Conservation (phyloP, 1,139 yeast genomes). For the Pichia sp. region DNA sequence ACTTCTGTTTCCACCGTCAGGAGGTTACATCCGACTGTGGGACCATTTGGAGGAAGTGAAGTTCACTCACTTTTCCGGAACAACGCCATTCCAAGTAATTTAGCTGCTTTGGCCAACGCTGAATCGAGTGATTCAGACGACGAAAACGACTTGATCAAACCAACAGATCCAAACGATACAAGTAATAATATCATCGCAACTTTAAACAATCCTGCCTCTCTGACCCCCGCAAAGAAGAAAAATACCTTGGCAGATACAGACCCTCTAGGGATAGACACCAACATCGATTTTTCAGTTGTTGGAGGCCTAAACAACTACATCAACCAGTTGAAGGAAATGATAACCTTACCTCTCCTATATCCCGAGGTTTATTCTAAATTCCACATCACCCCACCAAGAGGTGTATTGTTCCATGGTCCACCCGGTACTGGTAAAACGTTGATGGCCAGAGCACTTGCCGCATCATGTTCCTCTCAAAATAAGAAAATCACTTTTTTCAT, state of each 20-base stretch:
- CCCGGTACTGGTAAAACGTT: constrained; percentile 99
- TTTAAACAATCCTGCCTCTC: constrained; percentile 18
- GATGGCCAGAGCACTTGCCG: constrained; percentile 96
- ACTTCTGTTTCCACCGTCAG: constrained; percentile 35
- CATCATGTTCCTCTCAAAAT: constrained; percentile 80
- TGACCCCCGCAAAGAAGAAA: constrained; percentile 42
- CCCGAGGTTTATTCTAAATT: constrained; percentile 92
- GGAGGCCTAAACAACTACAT: constrained; percentile 93
- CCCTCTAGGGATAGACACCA: constrained; percentile 90
- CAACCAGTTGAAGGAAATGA: constrained; percentile 89
- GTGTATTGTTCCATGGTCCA: constrained; percentile 97
- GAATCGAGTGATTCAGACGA: constrained; percentile 35
- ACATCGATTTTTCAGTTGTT: constrained; percentile 82
- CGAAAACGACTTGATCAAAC: constrained; percentile 37
- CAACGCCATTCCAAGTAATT: constrained; percentile 47
- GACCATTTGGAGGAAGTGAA: constrained; percentile 95
- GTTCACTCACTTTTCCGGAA: constrained; percentile 67
- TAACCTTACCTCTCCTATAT: constrained; percentile 82
- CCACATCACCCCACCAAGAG: constrained; percentile 93
- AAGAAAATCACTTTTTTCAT: constrained; percentile 90
- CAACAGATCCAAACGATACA: constrained; percentile 31
- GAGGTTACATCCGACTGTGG: constrained; percentile 87
- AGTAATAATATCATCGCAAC: constrained; percentile 22
- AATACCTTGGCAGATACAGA: constrained; percentile 84
- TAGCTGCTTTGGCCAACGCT: constrained; percentile 33